Percentiles rank a stretch among this genome's conserved stretches.
Evolutionary conservation across 83 land plant genomes (phyloP).

Genomic region (Diphasiastrum complanatum): DNA sequence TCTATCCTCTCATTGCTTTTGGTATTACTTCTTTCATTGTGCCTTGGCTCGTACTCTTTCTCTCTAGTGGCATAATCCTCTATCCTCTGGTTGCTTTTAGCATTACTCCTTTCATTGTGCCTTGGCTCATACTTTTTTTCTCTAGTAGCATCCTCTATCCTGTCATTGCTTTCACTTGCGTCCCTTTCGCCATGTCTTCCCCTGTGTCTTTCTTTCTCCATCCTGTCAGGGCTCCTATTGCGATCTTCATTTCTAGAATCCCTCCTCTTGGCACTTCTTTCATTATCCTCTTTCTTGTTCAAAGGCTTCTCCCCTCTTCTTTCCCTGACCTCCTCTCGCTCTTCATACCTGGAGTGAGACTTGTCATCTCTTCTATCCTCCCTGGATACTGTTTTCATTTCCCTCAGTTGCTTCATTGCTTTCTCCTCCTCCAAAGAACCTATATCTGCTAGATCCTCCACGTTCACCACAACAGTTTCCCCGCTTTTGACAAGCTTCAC

Average conservation of each 20-base stretch:
- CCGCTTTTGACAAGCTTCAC: conserved; percentile 29
- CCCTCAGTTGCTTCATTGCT: conserved; percentile 28
- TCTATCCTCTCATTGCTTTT: not conserved
- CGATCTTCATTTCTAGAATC: conserved; percentile 20
- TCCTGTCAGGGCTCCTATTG: not conserved
- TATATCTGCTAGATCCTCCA: conserved; percentile 35
- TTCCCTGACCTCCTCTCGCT: not conserved
- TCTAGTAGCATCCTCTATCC: not conserved
- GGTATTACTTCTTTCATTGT: not conserved
- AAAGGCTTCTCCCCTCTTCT: not conserved
- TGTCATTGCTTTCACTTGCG: not conserved
- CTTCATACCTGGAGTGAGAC: not conserved
- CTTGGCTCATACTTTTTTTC: not conserved
- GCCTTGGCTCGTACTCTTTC: not conserved
- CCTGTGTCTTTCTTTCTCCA: not conserved
- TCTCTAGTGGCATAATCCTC: not conserved
- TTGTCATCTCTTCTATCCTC: conserved; percentile 22
- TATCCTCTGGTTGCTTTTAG: not conserved
- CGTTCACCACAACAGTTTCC: conserved; percentile 30
- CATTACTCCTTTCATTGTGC: not conserved
- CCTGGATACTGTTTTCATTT: conserved; percentile 7
- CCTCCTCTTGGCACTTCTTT: not conserved
- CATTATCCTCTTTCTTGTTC: conserved; percentile 1
- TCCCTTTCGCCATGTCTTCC: conserved; percentile 6
- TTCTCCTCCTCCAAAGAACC: conserved; percentile 50